Evolutionary conservation across 208 protist genomes (phyloP), one percentile per base, ranked within the genome.

Genomic region (Acanthamoeba lenticulata): DNA sequence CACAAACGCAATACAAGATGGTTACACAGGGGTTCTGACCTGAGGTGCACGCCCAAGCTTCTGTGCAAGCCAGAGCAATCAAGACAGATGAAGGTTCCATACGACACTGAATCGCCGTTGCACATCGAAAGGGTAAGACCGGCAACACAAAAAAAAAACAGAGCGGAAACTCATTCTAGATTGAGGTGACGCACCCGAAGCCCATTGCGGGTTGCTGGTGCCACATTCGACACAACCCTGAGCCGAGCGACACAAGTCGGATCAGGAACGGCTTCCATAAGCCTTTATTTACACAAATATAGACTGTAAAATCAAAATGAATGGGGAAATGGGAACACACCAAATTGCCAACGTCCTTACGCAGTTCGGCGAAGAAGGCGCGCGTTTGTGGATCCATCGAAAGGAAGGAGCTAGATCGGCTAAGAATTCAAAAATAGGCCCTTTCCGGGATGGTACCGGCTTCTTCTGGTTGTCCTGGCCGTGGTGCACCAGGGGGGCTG

Each of bases 161-260:
- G 62, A 74, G 62, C 19, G 34, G 17, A 38, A 1, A 4, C 27
- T 9, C 13, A 27, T 17, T 7, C 27, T 74, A 6, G 19, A 44
- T 17, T 17, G 36, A 3, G 19, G 5, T 13, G n/a, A 65, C 11
- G 49, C 65, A 90, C 81, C 81, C 6, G 81, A 90, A 65, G 81
- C 81, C 81, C 81, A 90, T 65, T 90, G 81, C 32, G 81, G 81
- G 65, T 90, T 90, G 81, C 81, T 90, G n/a, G 81, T 65, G n/a
- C 52, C 49, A 34, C 81, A 90, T 90, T 90, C 81, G 17, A 90
- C 81, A 29, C 81, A 90, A 21, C 32, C 49, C 81, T 90, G 81
- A 40, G n/a, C n/a, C n/a, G n/a, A n/a, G n/a, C n/a, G 29, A 38
- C 11, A 77, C 15, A 19, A n/a, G 27, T 36, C 15, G 29, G 34